A percentile compares a stretch with the other conserved stretches of the same genome.
These are phyloP conservation scores for Exophiala viscosa DNA, from an alignment of 2,329 filamentous ascomycete species.

Conservation along the genomic window DNA sequence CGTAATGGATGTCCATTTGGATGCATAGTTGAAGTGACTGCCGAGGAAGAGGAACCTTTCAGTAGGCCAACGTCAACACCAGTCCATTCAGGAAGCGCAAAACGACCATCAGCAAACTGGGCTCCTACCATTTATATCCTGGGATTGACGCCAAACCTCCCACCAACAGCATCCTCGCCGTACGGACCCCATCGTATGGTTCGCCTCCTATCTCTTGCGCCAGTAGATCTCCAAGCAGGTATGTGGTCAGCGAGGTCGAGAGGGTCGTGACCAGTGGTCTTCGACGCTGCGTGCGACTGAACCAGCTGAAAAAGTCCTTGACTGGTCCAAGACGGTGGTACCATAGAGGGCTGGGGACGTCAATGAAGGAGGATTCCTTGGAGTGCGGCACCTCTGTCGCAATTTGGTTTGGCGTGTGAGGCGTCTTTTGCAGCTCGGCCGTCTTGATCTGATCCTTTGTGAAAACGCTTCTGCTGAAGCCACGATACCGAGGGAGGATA, in stretches of 20 bases:
- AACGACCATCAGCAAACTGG: background rate
- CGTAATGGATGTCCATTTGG: constrained; percentile 64
- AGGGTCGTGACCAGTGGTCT: constrained; percentile 78
- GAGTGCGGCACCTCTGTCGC: constrained; percentile 23
- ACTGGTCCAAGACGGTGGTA: constrained; percentile 22
- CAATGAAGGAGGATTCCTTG: constrained; percentile 16
- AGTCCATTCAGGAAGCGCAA: background rate
- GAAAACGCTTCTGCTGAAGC: constrained; percentile 18
- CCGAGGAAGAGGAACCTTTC: constrained; percentile 74
- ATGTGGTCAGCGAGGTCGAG: constrained; percentile 70
- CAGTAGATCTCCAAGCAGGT: constrained; percentile 50
- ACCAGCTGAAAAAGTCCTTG: constrained; percentile 24
- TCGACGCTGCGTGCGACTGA: constrained; percentile 59
- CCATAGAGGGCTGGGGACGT: constrained; percentile 23
- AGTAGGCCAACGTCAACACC: background rate
- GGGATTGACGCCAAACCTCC: constrained; percentile 71
- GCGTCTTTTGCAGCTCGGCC: constrained; percentile 22
- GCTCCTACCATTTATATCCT: constrained; percentile 71
- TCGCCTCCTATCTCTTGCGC: constrained; percentile 32
- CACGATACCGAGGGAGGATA: background rate
- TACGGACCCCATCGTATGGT: constrained; percentile 65
- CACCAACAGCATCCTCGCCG: constrained; percentile 67
- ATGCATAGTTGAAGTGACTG: constrained; percentile 77
- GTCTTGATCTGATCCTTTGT: constrained; percentile 24
- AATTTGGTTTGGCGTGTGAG: constrained; percentile 23